Evolutionary conservation across 768 basidiomycete genomes (phyloP).

Genomic region (Suillus decipiens): DNA sequence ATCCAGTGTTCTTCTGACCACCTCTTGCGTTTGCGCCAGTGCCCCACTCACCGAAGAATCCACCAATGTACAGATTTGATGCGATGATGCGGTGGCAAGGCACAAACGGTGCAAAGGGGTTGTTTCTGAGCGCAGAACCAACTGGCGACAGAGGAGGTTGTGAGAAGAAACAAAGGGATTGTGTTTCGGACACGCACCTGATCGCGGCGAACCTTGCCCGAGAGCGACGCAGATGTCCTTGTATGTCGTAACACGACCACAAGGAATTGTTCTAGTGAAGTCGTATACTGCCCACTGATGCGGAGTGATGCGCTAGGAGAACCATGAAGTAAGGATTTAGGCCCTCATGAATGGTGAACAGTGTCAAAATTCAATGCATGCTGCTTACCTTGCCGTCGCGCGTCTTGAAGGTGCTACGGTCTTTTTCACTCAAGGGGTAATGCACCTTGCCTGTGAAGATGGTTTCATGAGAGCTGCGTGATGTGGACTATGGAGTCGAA

Average conservation of each 20-base stretch:
- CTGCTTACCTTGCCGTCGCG: slow-evolving; percentile 29
- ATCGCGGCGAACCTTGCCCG: slow-evolving; percentile 60
- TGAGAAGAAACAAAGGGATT: slow-evolving; percentile 1
- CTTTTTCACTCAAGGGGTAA: slow-evolving; percentile 15
- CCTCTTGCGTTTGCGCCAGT: slow-evolving; percentile 33
- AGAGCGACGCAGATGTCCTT: slow-evolving; percentile 51
- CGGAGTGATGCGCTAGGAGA: slow-evolving; percentile 46
- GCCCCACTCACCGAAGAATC: slow-evolving; percentile 65
- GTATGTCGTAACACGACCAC: slow-evolving; percentile 57
- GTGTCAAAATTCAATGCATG: background rate
- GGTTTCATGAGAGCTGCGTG: no score
- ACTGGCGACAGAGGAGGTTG: slow-evolving; percentile 36
- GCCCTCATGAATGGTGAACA: background rate
- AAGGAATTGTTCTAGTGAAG: slow-evolving; percentile 47
- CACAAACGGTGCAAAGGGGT: slow-evolving; percentile 67
- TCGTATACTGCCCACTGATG: slow-evolving; percentile 68
- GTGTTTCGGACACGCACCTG: slow-evolving; percentile 41
- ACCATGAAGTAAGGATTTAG: slow-evolving; percentile 24
- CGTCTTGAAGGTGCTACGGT: slow-evolving; percentile 28
- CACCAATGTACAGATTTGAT: slow-evolving; percentile 59
- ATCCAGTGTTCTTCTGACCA: slow-evolving; percentile 33
- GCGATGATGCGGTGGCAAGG: slow-evolving; percentile 75
- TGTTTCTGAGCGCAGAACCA: slow-evolving; percentile 62
- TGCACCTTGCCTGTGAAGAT: slow-evolving; percentile 11
- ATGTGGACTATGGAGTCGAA: background rate